These are phyloP conservation scores for Leccinum arenicola DNA, from an alignment of 768 basidiomycete species.

Conservation along the genomic window DNA sequence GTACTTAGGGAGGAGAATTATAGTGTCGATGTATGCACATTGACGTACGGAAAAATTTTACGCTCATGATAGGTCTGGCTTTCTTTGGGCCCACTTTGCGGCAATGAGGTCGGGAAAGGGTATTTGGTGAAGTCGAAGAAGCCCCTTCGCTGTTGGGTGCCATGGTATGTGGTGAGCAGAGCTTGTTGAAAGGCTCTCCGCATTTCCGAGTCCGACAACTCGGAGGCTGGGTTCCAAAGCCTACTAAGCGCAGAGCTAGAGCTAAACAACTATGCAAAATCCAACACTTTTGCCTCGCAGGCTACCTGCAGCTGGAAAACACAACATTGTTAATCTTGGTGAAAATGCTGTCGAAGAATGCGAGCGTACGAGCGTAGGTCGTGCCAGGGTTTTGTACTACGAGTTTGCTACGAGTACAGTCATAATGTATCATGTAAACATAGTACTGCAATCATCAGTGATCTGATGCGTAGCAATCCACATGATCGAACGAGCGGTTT, in stretches of 20 bases:
- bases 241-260: background rate
- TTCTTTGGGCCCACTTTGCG: conserved; percentile 28
- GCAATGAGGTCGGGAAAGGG: conserved; percentile 42
- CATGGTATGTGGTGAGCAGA: conserved; percentile 1
- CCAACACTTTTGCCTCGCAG: background rate
- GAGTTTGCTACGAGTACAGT: background rate
- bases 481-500: background rate
- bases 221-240: background rate
- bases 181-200: conserved; percentile 10
- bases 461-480: background rate
- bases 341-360: background rate
- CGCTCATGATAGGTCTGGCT: conserved; percentile 74
- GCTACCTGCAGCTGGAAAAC: no score
- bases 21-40: background rate
- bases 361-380: background rate
- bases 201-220: conserved; percentile 14
- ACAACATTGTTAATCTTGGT: background rate
- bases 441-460: no score
- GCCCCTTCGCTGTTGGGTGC: conserved; percentile 23
- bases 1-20: conserved; percentile 12
- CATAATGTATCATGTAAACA: background rate
- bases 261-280: background rate
- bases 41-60: conserved; percentile 85
- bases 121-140: conserved; percentile 54
- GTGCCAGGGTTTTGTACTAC: background rate